phyloP scores from a whole-genome alignment of 192 early-diverging fungal species.

The Podila verticillata region DNA sequence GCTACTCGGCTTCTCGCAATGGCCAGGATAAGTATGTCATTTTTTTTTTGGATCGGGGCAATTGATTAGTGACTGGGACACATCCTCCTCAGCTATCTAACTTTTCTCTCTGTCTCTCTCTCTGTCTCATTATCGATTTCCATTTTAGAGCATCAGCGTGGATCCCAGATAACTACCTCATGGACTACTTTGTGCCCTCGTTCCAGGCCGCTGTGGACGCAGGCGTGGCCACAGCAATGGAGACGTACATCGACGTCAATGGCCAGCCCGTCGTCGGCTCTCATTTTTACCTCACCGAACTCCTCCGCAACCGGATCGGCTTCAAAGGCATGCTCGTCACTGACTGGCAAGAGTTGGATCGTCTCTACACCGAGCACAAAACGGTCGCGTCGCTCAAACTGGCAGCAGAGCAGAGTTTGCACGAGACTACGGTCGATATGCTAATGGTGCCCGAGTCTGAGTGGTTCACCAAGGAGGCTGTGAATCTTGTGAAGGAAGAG shows the following conservation, averaged over 20 bases:
- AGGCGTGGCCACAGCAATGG: conserved; percentile 71
- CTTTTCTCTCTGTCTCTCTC: neutral
- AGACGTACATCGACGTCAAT: conserved; percentile 69
- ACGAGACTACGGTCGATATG: conserved; percentile 66
- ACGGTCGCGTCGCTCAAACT: conserved; percentile 51
- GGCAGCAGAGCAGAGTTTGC: conserved; percentile 54
- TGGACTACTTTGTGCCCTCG: conserved; percentile 70
- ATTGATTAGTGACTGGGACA: no score
- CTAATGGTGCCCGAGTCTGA: conserved; percentile 69
- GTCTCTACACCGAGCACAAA: conserved; percentile 57
- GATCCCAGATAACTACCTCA: conserved; percentile 58
- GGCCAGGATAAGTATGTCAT: conserved; percentile 48
- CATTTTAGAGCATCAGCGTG: conserved; percentile 52
- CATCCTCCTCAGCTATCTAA: neutral
- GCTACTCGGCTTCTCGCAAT: conserved; percentile 66
- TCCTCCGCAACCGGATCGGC: conserved; percentile 62
- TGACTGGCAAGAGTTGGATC: conserved; percentile 68
- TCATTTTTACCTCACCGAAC: conserved; percentile 57
- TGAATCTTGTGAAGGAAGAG: conserved; percentile 52
- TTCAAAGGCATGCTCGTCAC: conserved; percentile 71
- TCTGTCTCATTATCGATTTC: neutral
- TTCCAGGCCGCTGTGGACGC: conserved; percentile 69
- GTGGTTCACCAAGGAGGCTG: conserved; percentile 56
- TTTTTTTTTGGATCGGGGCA: no score
- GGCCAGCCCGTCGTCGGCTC: conserved; percentile 67